These are phyloP conservation scores for Candida alai DNA, from an alignment of 805 yeast species.

Conservation along the genomic window DNA sequence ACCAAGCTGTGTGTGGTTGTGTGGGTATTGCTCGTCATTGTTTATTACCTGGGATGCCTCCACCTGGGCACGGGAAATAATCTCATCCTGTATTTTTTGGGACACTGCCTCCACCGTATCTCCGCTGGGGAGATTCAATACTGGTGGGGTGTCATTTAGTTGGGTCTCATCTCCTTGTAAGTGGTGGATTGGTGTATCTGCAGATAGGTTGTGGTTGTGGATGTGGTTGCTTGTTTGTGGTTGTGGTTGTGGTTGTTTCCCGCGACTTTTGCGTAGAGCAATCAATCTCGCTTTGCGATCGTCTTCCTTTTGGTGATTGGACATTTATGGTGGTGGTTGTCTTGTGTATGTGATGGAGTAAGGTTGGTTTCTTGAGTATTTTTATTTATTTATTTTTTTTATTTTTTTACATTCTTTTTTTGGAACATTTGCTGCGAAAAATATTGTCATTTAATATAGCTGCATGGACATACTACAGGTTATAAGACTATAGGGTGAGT, in stretches of 20 bases:
- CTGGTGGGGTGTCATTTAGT: background rate
- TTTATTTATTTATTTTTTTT: too few relatives aligned
- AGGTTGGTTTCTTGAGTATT: too few relatives aligned
- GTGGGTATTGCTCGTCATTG: background rate
- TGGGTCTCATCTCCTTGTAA: conserved; percentile 1
- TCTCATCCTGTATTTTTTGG: conserved; percentile 19
- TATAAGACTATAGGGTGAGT: too few relatives aligned
- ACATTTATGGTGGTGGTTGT: too few relatives aligned
- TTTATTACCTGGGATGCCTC: conserved; percentile 7
- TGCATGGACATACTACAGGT: too few relatives aligned
- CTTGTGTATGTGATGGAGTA: too few relatives aligned
- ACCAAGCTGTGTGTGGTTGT: too few relatives aligned
- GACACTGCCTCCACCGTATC: conserved; percentile 29
- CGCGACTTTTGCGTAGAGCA: conserved; percentile 13
- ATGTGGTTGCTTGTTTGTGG: background rate
- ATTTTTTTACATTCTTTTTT: too few relatives aligned
- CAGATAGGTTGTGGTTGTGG: background rate
- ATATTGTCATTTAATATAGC: too few relatives aligned
- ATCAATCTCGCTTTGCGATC: conserved; percentile 20
- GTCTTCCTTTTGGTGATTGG: too few relatives aligned
- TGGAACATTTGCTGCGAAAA: too few relatives aligned
- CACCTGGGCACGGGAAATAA: conserved; percentile 14
- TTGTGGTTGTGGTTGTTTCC: conserved; percentile 1
- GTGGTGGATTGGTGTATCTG: too few relatives aligned
- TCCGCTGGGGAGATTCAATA: background rate